Percentiles rank a stretch among this genome's conserved stretches.
phyloP scores from a whole-genome alignment of 139 green algal genomes.

The Astrephomene gubernaculifera region DNA sequence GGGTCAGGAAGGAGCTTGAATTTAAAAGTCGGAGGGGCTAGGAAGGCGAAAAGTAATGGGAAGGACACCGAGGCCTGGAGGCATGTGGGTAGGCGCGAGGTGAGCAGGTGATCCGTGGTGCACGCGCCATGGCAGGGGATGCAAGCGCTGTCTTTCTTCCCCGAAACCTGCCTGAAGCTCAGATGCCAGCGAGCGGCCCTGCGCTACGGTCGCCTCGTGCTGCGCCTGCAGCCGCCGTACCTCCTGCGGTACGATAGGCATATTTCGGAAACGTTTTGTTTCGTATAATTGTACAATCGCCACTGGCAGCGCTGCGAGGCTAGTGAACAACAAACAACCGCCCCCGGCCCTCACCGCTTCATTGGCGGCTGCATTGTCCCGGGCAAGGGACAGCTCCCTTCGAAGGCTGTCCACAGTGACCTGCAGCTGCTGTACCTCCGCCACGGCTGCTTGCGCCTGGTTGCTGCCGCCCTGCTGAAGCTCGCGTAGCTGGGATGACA shows the following conservation, averaged over 20 bases:
- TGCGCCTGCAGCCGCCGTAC: constrained; percentile 7
- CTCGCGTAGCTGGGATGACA: constrained; percentile 24
- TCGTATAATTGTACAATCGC: neutral
- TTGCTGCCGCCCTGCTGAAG: constrained; percentile 12
- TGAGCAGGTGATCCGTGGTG: too few relatives aligned
- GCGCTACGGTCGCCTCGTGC: constrained; percentile 5
- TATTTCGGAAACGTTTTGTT: neutral
- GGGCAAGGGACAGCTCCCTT: neutral
- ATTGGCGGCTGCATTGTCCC: neutral
- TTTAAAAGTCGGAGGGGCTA: too few relatives aligned
- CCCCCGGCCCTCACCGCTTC: constrained; percentile 1
- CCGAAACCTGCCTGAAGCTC: constrained; percentile 9
- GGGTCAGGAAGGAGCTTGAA: too few relatives aligned
- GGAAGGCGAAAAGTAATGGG: too few relatives aligned
- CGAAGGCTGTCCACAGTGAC: neutral
- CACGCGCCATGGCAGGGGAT: too few relatives aligned
- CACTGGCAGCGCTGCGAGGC: too few relatives aligned
- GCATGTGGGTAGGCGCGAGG: too few relatives aligned
- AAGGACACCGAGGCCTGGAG: too few relatives aligned
- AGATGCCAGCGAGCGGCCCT: neutral
- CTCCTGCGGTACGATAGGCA: constrained; percentile 2
- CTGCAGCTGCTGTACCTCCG: neutral
- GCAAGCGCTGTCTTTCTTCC: neutral
- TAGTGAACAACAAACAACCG: neutral
- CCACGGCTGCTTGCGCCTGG: neutral